These are phyloP conservation scores for Didymella glomerata DNA, from an alignment of 2,329 filamentous ascomycete genomes.

Conservation along the genomic window DNA sequence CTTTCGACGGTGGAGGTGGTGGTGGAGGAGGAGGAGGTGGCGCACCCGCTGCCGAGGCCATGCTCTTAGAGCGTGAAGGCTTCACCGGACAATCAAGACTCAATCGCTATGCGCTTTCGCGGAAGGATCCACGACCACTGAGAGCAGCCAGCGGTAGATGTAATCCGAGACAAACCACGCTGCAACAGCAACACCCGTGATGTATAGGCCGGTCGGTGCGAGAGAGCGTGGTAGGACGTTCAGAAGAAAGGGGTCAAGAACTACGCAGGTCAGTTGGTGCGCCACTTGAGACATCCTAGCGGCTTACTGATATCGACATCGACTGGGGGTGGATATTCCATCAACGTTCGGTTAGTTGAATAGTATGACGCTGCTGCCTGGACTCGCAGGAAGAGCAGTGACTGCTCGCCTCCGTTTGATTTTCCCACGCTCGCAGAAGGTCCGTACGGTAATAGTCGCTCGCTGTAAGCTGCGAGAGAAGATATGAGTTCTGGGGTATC, in stretches of 20 bases:
- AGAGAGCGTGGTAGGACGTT: constrained; percentile 84
- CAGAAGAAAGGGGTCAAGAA: constrained; percentile 84
- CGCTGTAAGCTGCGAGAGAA: constrained; percentile 70
- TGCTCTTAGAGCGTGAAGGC: constrained; percentile 10
- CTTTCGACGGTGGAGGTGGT: constrained; percentile 26
- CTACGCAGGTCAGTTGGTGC: constrained; percentile 47
- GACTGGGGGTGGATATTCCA: constrained; percentile 77
- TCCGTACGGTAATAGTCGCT: constrained; percentile 54
- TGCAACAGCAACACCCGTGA: constrained; percentile 66
- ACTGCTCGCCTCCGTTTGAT: constrained; percentile 46
- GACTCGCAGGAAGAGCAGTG: constrained; percentile 76
- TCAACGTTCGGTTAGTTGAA: constrained; percentile 75
- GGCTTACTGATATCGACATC: constrained; percentile 71
- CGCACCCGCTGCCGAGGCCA: constrained; percentile 36
- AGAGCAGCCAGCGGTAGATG: constrained; percentile 49
- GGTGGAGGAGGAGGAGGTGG: constrained; percentile 25
- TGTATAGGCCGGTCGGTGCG: constrained; percentile 73
- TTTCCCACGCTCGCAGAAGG: constrained; percentile 7
- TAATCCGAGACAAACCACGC: constrained; percentile 61
- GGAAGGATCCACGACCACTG: constrained; percentile 28
- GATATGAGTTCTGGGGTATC: constrained; percentile 68
- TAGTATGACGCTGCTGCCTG: constrained; percentile 85
- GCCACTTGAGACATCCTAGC: neutral
- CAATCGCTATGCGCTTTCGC: constrained; percentile 47
- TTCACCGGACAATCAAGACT: constrained; percentile 10